Percentiles rank a stretch among this genome's conserved stretches.
Conservation (phyloP, 768 basidiomycete species). For the Suillus alpinus region DNA sequence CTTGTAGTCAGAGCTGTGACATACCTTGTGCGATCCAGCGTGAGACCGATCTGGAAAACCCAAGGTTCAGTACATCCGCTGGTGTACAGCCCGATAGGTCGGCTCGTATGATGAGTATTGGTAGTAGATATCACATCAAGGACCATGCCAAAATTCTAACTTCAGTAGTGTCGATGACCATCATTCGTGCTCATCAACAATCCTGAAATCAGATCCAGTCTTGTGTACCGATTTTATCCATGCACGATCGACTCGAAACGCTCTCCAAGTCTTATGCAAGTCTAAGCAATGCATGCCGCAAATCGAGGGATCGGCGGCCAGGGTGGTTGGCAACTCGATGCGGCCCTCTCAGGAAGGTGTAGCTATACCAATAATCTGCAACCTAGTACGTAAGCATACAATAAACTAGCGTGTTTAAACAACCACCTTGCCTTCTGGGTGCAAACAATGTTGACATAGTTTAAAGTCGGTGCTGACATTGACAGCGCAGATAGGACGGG, state of each 20-base stretch:
- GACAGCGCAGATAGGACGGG: not conserved
- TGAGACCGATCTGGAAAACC: not conserved
- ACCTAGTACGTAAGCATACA: not conserved
- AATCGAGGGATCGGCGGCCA: no score
- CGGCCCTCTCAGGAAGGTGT: not conserved
- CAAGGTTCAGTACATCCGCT: not conserved
- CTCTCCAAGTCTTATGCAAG: not conserved
- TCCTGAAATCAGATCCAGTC: not conserved
- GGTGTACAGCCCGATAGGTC: not conserved
- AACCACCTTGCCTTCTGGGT: not conserved
- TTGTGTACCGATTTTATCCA: not conserved
- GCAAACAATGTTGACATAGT: not conserved
- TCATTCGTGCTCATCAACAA: not conserved
- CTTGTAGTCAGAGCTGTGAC: not conserved
- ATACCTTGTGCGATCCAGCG: not conserved
- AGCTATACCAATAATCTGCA: not conserved
- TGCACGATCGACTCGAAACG: not conserved
- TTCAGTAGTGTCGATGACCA: not conserved
- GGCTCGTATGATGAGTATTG: not conserved
- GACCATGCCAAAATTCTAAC: not conserved
- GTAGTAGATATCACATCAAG: not conserved
- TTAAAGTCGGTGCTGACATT: not conserved
- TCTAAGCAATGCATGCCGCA: not conserved
- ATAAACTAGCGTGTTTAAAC: not conserved
- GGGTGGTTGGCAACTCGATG: not conserved